Base-by-base conservation (phyloP, 495 filamentous ascomycete genomes). In the Tuber brumale region DNA sequence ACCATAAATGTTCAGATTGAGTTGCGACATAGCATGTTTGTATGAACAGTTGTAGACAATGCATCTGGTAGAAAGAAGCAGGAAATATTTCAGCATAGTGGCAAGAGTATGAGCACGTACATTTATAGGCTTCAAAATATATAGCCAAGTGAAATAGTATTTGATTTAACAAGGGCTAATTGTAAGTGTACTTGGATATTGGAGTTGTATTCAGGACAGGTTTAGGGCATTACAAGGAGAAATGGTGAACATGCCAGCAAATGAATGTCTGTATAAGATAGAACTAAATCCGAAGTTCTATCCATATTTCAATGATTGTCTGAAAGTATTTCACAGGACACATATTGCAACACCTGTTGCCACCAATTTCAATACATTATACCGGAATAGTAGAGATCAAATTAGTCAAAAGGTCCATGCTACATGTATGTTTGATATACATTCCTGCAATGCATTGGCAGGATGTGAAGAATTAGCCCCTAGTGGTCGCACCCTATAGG, bases 21-120 rank as follows among this genome's bases (percentile, higher is more conserved):
- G 35, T 0, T 44, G 51, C 35, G n/a, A 18, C 8, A 70, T 70
- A 31, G 21, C 16, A 74, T 74, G 8, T 70, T 70, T 48, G 0
- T 74, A 27, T 37, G 27, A 3, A 74, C 44, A 35, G 73, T 44
- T 70, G 48, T 5, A 18, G 3, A 44, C 16, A 74, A 74, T 69
- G 21, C 72, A 19, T 66, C 72, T 61, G 37, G 37, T 69, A 31
- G 10, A 0, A 27, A 69, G 41, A 16, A 1, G 31, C 72, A 74
- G 35, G 46, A 43, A 16, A 31, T 7, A 0, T 74, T 74, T 74
- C 45, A 74, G 42, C 48, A 74, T 14, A 35, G 46, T 69, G 57
- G 57, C 8, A 51, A 74, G 16, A 74, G 44, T 69, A 41, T 74
- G 8, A 21, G n/a, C 8, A 3, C 3, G 41, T 42, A 8, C 8